Percentiles rank a stretch among this genome's conserved stretches.
Conservation (phyloP, 192 early-diverging fungal genomes). For the Chytriomyces sp. region DNA sequence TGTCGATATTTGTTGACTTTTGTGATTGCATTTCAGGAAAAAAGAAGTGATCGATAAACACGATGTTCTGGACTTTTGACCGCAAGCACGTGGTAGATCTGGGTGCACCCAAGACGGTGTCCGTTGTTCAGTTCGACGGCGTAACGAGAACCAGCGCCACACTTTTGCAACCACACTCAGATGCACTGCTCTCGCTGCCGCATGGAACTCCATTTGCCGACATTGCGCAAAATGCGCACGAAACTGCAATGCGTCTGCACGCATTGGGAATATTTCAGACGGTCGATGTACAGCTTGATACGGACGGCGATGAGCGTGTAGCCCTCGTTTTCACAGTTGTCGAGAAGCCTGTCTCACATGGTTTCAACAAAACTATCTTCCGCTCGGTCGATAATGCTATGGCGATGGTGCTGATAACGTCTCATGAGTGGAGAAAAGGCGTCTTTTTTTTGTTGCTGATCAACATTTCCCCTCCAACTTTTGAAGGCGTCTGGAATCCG, state of each 20-base stretch:
- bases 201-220: constrained; percentile 53
- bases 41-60: constrained; percentile 1
- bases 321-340: constrained; percentile 60
- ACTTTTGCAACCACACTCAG: not conserved
- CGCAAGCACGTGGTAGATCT: not conserved
- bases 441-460: not conserved
- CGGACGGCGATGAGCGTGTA: constrained; percentile 59
- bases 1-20: not conserved
- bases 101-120: not conserved
- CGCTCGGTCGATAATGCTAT: not conserved
- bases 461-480: not conserved
- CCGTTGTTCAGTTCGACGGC: not conserved
- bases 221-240: constrained; percentile 62
- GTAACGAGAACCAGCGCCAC: not conserved
- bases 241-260: constrained; percentile 59
- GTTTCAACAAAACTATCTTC: not conserved
- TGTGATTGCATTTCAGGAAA: not conserved
- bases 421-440: not conserved
- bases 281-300: constrained; percentile 70
- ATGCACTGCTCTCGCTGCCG: not conserved
- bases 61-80: not conserved
- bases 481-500: constrained; percentile 66
- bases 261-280: constrained; percentile 74
- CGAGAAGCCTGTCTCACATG: constrained; percentile 62
- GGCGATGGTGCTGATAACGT: not conserved